Conservation (phyloP, 805 yeast genomes). For the Kuraishia ogatae region DNA sequence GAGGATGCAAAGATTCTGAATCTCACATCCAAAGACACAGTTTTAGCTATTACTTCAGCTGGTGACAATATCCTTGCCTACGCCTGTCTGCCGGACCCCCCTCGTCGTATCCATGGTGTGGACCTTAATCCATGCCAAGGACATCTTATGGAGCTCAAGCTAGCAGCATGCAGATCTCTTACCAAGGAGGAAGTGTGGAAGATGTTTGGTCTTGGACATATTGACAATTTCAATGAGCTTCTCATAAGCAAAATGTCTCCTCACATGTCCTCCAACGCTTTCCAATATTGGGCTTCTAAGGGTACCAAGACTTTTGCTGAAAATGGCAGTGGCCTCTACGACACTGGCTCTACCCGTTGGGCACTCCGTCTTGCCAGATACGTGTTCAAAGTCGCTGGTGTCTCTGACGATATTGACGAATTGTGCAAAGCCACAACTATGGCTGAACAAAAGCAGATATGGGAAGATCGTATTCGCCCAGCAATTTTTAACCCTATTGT, state of each 20-base stretch:
- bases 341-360: slow-evolving; percentile 85
- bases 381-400: slow-evolving; percentile 50
- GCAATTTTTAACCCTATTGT: slow-evolving; percentile 64
- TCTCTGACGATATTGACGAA: slow-evolving; percentile 38
- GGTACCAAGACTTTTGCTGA: slow-evolving; percentile 50
- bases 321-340: slow-evolving; percentile 57
- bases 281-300: slow-evolving; percentile 69
- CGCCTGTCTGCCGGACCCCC: slow-evolving; percentile 64
- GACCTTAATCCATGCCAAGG: slow-evolving; percentile 81
- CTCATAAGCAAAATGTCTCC: slow-evolving; percentile 52
- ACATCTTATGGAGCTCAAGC: slow-evolving; percentile 69
- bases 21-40: slow-evolving; percentile 56
- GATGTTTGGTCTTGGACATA: slow-evolving; percentile 68
- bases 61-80: slow-evolving; percentile 76
- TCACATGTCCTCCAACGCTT: slow-evolving; percentile 69
- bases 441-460: slow-evolving; percentile 53
- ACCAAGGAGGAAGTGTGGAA: slow-evolving; percentile 58
- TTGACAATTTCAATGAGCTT: slow-evolving; percentile 41
- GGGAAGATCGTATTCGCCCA: slow-evolving; percentile 59
- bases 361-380: slow-evolving; percentile 62
- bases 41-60: slow-evolving; percentile 78
- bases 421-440: slow-evolving; percentile 50
- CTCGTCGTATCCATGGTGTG: slow-evolving; percentile 74
- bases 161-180: slow-evolving; percentile 58
- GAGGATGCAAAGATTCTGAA: slow-evolving; percentile 66